Evolutionary conservation across 1,139 yeast genomes (phyloP), one percentile per base, ranked within the genome.

Genomic region (Blastobotrys raffinosifermentans): DNA sequence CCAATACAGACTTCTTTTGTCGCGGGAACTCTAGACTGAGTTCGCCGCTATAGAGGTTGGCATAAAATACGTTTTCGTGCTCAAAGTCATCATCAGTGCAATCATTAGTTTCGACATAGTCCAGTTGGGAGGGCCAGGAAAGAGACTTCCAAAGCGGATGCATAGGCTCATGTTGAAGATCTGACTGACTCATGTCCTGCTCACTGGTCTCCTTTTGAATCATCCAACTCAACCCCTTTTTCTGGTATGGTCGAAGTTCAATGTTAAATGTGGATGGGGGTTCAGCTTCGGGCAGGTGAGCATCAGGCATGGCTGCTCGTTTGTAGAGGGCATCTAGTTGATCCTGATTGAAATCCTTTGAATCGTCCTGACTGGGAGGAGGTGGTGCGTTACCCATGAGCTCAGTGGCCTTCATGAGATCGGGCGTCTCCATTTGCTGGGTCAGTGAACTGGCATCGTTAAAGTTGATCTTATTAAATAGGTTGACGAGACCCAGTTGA

Each of bases 131-230:
- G 67, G 95, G 96, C 93, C 94, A 89, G 42, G 62, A 64, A 51
- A 75, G 82, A 38, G 77, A 76, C 43, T 76, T 77, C 97, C 97
- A 91, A 20, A 91, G 61, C 0, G 97, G 98, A 53, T 87, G 85
- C 66, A 83, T 71, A 19, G 77, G 66, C 3, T 77, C 80, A 34
- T 40, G 34, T 7, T 8, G 27, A n/a, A 14, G 5, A 25, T 7
- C 19, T 19, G 2, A 14, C 21, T 4, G 15, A 26, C 39, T 41
- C 67, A 3, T 50, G 4, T 50, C 46, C 3, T 56, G 58, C 1
- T 51, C 57, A 2, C 39, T 67, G 23, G 69, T 61, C 46, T 78
- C 71, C 44, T 60, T 54, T 11, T 52, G 72, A 7, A 84, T 60
- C 87, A 85, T 79, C 95, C 95, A 85, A 2, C 86, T 74, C 19